These are phyloP conservation scores for Chloris gayana DNA, from an alignment of 176 grass and related monocot species.

Conservation along the genomic window DNA sequence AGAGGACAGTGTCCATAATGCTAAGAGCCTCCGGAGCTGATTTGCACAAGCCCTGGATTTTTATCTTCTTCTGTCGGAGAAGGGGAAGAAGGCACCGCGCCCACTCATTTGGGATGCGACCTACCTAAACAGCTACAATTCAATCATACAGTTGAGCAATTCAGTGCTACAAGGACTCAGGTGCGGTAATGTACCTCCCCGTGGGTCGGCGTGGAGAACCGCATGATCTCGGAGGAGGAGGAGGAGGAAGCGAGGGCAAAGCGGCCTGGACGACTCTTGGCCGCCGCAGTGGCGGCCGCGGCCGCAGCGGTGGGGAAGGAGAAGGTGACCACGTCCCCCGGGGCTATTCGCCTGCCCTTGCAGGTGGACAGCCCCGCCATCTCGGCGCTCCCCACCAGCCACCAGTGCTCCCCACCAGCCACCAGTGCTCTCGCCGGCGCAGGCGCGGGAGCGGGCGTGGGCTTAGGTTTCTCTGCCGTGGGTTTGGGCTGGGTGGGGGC, in stretches of 20 bases:
- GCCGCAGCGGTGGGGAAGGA: constrained; percentile 47
- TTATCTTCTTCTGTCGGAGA: constrained; percentile 66
- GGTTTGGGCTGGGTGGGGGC: constrained; percentile 14
- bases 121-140: constrained; percentile 49
- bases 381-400: constrained; percentile 72
- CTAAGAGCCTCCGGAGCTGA: constrained; percentile 63
- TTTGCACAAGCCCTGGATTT: constrained; percentile 60
- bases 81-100: constrained; percentile 76
- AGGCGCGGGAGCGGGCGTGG: neutral
- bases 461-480: constrained; percentile 40
- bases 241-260: constrained; percentile 40
- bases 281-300: constrained; percentile 13
- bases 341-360: constrained; percentile 70
- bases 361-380: constrained; percentile 80
- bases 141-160: neutral
- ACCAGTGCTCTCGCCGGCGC: too few species aligned
- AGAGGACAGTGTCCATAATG: constrained; percentile 81
- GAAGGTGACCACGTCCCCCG: constrained; percentile 65
- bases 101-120: constrained; percentile 96
- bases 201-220: constrained; percentile 61
- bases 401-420: constrained; percentile 55
- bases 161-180: neutral
- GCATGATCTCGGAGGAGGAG: constrained; percentile 76
- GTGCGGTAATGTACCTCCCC: constrained; percentile 56
- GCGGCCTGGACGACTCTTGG: constrained; percentile 39